phyloP scores from a whole-genome alignment of 768 basidiomycete genomes.

The Rhizopogon rudus region DNA sequence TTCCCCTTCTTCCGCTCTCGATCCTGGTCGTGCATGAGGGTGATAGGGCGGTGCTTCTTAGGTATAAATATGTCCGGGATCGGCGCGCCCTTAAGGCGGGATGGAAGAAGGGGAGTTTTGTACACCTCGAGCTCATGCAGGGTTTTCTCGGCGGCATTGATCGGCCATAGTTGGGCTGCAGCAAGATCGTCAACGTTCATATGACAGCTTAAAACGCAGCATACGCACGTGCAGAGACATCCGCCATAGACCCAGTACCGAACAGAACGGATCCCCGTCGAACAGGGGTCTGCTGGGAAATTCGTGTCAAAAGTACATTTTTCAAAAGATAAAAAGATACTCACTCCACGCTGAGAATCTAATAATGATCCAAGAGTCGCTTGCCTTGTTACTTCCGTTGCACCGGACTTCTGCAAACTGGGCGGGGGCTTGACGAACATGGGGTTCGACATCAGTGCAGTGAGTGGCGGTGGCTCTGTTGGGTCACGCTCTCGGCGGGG shows the following conservation, averaged over 20 bases:
- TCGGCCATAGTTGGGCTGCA: conserved; percentile 27
- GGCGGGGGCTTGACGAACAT: conserved; percentile 63
- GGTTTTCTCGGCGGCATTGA: conserved; percentile 58
- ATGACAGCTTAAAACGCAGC: conserved; percentile 1
- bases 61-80: conserved; percentile 64
- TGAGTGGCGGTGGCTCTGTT: conserved; percentile 69
- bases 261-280: conserved; percentile 52
- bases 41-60: conserved; percentile 34
- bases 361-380: conserved; percentile 56
- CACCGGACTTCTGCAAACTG: conserved; percentile 16
- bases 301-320: not conserved
- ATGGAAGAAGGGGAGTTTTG: conserved; percentile 73
- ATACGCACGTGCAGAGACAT: conserved; percentile 28
- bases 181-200: conserved; percentile 10
- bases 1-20: conserved; percentile 39
- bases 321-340: conserved; percentile 18
- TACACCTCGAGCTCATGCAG: conserved; percentile 73
- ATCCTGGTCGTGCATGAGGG: conserved; percentile 56
- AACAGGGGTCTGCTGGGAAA: conserved; percentile 35
- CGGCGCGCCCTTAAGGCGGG: conserved; percentile 38
- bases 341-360: conserved; percentile 51
- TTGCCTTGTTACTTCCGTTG: conserved; percentile 24
- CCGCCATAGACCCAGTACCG: conserved; percentile 31
- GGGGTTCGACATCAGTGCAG: conserved; percentile 57
- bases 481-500: conserved; percentile 40